These are phyloP conservation scores for Kodamaea lidongshanica DNA, from an alignment of 805 yeast genomes.

Conservation along the genomic window DNA sequence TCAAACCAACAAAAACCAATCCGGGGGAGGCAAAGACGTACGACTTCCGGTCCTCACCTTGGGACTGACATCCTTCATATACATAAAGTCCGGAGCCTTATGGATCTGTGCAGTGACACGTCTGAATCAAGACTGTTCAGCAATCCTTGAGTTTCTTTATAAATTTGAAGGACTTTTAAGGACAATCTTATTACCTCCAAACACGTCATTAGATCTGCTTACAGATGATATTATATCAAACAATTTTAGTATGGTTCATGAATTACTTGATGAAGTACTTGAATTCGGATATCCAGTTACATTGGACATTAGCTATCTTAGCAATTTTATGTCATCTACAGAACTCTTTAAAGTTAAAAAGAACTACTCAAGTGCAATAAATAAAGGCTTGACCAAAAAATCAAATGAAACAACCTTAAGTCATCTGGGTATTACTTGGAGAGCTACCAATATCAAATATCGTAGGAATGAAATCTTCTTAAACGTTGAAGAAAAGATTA, in stretches of 20 bases:
- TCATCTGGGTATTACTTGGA: conserved; percentile 50
- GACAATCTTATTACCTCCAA: conserved; percentile 14
- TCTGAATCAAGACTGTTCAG: conserved; percentile 78
- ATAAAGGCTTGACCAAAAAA: conserved; percentile 1
- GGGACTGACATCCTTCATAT: conserved; percentile 88
- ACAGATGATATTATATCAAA: conserved; percentile 45
- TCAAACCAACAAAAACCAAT: conserved; percentile 27
- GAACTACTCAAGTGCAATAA: conserved; percentile 2
- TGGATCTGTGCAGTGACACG: conserved; percentile 90
- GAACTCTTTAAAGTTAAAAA: conserved; percentile 15
- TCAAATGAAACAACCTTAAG: conserved; percentile 6
- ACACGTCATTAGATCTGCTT: conserved; percentile 10
- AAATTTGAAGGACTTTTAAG: conserved; percentile 51
- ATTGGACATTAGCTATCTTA: conserved; percentile 42
- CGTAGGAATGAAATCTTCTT: conserved; percentile 75
- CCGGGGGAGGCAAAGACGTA: conserved; percentile 17
- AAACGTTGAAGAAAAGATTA: conserved; percentile 70
- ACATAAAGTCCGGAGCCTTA: conserved; percentile 53
- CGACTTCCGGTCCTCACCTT: conserved; percentile 57
- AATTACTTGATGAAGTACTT: conserved; percentile 66
- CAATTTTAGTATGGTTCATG: conserved; percentile 67
- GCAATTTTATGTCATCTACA: conserved; percentile 13
- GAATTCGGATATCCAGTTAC: conserved; percentile 75
- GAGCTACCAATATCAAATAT: conserved; percentile 63
- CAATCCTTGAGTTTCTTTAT: conserved; percentile 72